Evolutionary conservation across 352 stramenopile genomes (phyloP), one percentile per base, ranked within the genome.

Genomic region (Phytopythium montanum): DNA sequence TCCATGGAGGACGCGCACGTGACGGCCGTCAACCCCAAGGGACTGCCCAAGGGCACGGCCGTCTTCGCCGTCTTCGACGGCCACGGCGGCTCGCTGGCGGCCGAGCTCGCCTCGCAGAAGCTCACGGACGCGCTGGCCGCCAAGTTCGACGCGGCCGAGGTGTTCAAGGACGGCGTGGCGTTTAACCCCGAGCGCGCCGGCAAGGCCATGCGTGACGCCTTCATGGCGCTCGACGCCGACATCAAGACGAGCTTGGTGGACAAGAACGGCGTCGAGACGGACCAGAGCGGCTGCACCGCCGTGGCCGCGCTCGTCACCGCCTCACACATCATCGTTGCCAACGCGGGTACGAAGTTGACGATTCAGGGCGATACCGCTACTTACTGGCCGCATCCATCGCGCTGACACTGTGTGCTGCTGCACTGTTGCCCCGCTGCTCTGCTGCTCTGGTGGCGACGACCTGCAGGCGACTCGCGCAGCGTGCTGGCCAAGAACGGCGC

Each of bases 1-100:
- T 85, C 69, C 58, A 93, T 95, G 81, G 85, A 94, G 67, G 84
- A 93, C 66, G 72, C 83, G 65, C 80, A 95, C 65, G 63, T 94
- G 31, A 73, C 82, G 25, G 64, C 73, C 33, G 52, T 90, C n/a
- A 61, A 79, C 29, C 69, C 79, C 8, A 51, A 66, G 21, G 66
- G 67, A 10, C 59, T 89, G 6, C 81, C 81, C 2, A n/a, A 54
- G 1, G 70, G 68, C 39, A 81, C 69, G 57, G 86, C 84, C 36
- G 60, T 92, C 39, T 93, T 95, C 59, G 83, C 81, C 10, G 84
- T 95, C 41, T 95, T 83, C 54, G 86, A 95, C 65, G 83, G 81
- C 59, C 86, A 93, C 58, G 80, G 81, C 54, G 84, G 86, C 19
- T 75, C 75, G 28, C 57, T 88, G 41, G 65, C 79, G 1, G 81